Percentiles rank a stretch among this genome's conserved stretches.
Conservation (phyloP, 2,329 filamentous ascomycete genomes). For the Fusarium illudens region DNA sequence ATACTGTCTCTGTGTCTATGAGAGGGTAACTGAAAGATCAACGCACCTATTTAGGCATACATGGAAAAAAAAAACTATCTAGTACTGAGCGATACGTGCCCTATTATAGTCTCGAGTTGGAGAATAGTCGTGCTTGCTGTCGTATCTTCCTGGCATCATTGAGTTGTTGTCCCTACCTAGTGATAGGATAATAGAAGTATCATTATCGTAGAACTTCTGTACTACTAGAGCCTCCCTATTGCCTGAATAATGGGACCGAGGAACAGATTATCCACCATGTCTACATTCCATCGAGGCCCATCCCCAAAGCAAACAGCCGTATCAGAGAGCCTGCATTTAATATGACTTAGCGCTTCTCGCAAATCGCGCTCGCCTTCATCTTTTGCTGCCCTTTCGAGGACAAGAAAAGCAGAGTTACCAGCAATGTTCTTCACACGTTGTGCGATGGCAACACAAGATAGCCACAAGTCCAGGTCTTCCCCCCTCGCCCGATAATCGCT, state of each 20-base stretch:
- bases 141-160: background rate
- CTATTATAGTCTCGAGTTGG: no score
- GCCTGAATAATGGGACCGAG: background rate
- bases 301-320: constrained; percentile 26
- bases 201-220: background rate
- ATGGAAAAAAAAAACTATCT: background rate
- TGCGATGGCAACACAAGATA: constrained; percentile 17
- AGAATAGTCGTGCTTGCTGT: background rate
- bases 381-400: constrained; percentile 5
- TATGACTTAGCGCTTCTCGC: background rate
- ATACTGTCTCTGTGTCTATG: no score
- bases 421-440: constrained; percentile 7
- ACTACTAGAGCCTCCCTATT: background rate
- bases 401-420: background rate
- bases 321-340: constrained; percentile 20
- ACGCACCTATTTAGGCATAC: no score
- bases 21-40: no score
- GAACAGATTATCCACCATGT: background rate
- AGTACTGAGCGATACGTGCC: no score
- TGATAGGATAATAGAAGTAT: background rate
- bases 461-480: constrained; percentile 10
- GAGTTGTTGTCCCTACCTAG: background rate
- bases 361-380: background rate
- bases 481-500: constrained; percentile 18
- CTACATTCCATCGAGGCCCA: constrained; percentile 19